Conservation (phyloP, 306 rosid genomes). For the Vigna mungo region DNA sequence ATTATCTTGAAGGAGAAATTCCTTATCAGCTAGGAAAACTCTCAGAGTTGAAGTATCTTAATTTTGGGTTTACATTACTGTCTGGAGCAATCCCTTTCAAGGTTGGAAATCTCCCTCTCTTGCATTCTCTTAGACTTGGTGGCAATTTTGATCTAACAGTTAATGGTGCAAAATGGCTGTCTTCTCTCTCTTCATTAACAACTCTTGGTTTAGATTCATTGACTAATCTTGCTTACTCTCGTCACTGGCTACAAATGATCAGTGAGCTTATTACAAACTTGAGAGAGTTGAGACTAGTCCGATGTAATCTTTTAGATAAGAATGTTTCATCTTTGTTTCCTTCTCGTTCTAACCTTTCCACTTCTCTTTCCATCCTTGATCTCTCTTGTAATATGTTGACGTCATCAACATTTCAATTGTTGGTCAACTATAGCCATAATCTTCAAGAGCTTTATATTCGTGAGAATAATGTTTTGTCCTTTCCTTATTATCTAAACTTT, state of each 20-base stretch:
- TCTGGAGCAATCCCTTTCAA: background rate
- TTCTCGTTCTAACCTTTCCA: background rate
- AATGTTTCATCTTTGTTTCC: background rate
- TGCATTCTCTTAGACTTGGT: background rate
- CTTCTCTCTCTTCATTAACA: background rate
- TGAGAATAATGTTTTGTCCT: no score
- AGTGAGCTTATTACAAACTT: background rate
- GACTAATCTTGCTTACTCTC: background rate
- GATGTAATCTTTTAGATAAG: background rate
- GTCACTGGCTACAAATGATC: background rate
- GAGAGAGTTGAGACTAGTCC: background rate
- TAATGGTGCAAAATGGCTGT: background rate
- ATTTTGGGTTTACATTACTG: no score
- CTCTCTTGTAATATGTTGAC: background rate
- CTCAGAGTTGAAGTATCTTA: background rate
- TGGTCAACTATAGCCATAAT: background rate
- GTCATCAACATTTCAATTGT: background rate
- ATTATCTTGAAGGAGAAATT: background rate
- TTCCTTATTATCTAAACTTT: background rate
- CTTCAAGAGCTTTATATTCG: background rate
- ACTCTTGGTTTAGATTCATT: background rate
- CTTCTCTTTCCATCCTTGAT: background rate
- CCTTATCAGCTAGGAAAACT: constrained; percentile 12
- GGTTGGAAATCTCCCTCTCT: background rate
- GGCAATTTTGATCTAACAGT: background rate